These are phyloP conservation scores for Termitomyces sp. DNA, from an alignment of 768 basidiomycete species.

Conservation along the genomic window DNA sequence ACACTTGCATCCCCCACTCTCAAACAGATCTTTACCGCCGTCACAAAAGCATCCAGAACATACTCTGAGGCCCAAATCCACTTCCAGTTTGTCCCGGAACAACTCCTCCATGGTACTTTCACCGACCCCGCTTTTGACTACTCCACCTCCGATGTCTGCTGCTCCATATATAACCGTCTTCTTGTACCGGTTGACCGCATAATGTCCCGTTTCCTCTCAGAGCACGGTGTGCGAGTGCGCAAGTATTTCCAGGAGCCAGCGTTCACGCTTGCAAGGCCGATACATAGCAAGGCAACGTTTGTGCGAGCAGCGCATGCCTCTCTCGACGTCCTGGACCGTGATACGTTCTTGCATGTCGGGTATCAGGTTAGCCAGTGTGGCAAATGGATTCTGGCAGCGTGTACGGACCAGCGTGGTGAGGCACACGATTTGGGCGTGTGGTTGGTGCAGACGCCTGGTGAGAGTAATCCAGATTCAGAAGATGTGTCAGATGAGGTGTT, in stretches of 20 bases:
- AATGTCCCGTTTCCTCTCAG: constrained; percentile 49
- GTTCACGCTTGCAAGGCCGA: constrained; percentile 53
- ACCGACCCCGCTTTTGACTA: constrained; percentile 35
- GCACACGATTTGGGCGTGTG: constrained; percentile 65
- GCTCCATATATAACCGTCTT: constrained; percentile 70
- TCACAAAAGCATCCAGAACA: constrained; percentile 51
- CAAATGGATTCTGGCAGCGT: constrained; percentile 74
- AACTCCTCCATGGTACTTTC: constrained; percentile 44
- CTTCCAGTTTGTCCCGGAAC: constrained; percentile 73
- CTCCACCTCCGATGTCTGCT: constrained; percentile 48
- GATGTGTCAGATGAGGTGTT: constrained; percentile 30
- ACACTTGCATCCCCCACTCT: constrained; percentile 60
- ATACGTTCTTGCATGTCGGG: constrained; percentile 68
- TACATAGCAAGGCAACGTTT: constrained; percentile 33
- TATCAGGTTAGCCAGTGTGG: constrained; percentile 63
- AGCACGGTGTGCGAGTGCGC: constrained; percentile 32
- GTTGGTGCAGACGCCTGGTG: constrained; percentile 39
- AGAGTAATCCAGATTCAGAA: constrained; percentile 16
- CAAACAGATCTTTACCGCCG: constrained; percentile 62
- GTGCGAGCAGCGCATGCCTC: constrained; percentile 29
- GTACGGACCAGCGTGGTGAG: constrained; percentile 77
- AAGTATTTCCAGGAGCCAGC: constrained; percentile 60
- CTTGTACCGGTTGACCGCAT: constrained; percentile 53
- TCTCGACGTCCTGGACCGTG: constrained; percentile 39
- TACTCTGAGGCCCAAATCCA: constrained; percentile 47